phyloP scores from a whole-genome alignment of 1,139 yeast species.

The Suhomyces atakaporum region DNA sequence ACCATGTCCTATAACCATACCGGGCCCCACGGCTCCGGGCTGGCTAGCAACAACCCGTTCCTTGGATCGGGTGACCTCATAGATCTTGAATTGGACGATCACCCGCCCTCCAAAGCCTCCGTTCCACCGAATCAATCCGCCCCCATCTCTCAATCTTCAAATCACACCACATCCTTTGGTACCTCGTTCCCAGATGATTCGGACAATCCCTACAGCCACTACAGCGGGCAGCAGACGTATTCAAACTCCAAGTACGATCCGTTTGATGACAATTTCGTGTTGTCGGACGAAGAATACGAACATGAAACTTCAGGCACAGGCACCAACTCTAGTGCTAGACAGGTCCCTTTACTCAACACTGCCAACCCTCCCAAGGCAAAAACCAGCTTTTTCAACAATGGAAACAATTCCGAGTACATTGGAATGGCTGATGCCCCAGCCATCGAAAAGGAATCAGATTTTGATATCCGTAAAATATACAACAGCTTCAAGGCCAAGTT shows the following conservation, averaged over 20 bases:
- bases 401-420: constrained; percentile 16
- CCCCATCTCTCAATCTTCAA: too few species aligned
- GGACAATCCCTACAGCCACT: constrained; percentile 14
- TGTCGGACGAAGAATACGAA: constrained; percentile 37
- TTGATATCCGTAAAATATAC: constrained; percentile 61
- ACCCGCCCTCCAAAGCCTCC: too few species aligned
- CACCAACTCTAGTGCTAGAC: constrained; percentile 16
- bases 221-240: constrained; percentile 9
- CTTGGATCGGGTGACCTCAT: constrained; percentile 28
- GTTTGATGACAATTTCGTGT: constrained; percentile 38
- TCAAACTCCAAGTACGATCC: constrained; percentile 24
- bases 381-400: constrained; percentile 17
- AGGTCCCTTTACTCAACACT: constrained; percentile 28
- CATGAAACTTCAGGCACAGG: constrained; percentile 12
- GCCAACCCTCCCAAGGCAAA: constrained; percentile 20
- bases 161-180: background rate
- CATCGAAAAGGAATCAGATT: constrained; percentile 34
- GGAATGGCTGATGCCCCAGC: constrained; percentile 17
- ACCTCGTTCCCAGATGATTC: constrained; percentile 1
- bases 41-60: constrained; percentile 6
- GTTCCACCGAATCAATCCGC: too few species aligned
- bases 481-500: constrained; percentile 43
- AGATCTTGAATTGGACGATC: constrained; percentile 28
- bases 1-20: too few species aligned
- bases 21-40: constrained; percentile 5